A percentile compares a stretch with the other conserved stretches of the same genome.
These are phyloP conservation scores for Arthrinium puccinioides DNA, from an alignment of 2,329 filamentous ascomycete genomes.

Conservation along the genomic window DNA sequence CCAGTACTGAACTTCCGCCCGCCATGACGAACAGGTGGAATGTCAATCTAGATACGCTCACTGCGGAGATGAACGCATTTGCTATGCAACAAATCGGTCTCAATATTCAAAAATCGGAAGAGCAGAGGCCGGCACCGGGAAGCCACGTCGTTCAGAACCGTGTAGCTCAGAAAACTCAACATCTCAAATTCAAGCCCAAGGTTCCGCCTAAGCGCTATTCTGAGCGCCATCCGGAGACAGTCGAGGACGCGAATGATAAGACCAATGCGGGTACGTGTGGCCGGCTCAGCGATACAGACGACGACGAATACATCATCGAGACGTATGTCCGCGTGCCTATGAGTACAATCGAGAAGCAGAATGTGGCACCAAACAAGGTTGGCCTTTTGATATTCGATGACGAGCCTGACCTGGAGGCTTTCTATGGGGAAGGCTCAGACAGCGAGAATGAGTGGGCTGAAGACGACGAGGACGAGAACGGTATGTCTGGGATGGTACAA, in stretches of 20 bases:
- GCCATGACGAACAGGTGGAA: conserved; percentile 28
- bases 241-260: conserved; percentile 20
- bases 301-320: conserved; percentile 56
- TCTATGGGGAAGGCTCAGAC: conserved; percentile 54
- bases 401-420: conserved; percentile 51
- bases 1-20: conserved; percentile 18
- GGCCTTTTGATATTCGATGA: conserved; percentile 50
- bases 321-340: conserved; percentile 57
- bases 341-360: conserved; percentile 34
- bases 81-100: conserved; percentile 51
- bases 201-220: conserved; percentile 45
- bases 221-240: conserved; percentile 44
- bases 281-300: conserved; percentile 37
- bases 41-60: conserved; percentile 24
- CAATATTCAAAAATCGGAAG: conserved; percentile 40
- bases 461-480: conserved; percentile 60
- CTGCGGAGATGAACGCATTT: conserved; percentile 32
- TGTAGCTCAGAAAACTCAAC: conserved; percentile 5
- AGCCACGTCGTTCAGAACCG: background rate
- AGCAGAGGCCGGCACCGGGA: conserved; percentile 17
- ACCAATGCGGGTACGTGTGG: no score
- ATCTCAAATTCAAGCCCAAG: conserved; percentile 47
- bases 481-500: conserved; percentile 27
- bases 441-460: conserved; percentile 51
- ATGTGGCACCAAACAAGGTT: conserved; percentile 42